Percentiles rank a stretch among this genome's conserved stretches.
Conservation (phyloP, 2,329 filamentous ascomycete genomes). For the Cyclaneusma minus region DNA sequence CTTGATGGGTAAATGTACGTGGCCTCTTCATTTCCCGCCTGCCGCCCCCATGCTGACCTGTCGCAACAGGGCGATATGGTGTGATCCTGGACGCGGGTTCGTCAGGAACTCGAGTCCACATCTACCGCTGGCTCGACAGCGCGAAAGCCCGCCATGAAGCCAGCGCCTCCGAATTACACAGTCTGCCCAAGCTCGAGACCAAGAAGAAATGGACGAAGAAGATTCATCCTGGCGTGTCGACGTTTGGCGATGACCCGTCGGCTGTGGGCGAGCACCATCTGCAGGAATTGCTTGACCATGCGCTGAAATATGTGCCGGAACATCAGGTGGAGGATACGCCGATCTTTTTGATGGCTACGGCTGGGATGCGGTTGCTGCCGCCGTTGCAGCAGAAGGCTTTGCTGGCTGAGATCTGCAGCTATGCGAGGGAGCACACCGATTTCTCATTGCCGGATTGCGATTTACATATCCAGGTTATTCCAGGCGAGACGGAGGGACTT, state of each 20-base stretch:
- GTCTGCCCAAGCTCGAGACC: slow-evolving; percentile 66
- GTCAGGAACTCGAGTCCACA: slow-evolving; percentile 85
- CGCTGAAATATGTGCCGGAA: slow-evolving; percentile 59
- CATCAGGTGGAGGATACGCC: slow-evolving; percentile 72
- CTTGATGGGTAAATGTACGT: no score
- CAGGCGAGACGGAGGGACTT: slow-evolving; percentile 85
- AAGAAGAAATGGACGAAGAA: slow-evolving; percentile 86
- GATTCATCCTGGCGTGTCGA: slow-evolving; percentile 83
- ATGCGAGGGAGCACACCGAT: slow-evolving; percentile 58
- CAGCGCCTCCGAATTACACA: slow-evolving; percentile 41
- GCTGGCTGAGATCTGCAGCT: slow-evolving; percentile 66
- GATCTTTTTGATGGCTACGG: slow-evolving; percentile 88
- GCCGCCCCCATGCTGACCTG: no score
- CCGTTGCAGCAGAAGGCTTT: slow-evolving; percentile 57
- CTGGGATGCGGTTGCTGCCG: slow-evolving; percentile 79
- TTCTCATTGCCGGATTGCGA: slow-evolving; percentile 86
- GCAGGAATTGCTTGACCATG: slow-evolving; percentile 64
- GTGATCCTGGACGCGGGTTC: slow-evolving; percentile 96
- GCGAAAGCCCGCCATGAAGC: slow-evolving; percentile 48
- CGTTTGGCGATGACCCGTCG: slow-evolving; percentile 64
- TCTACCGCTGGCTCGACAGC: slow-evolving; percentile 86
- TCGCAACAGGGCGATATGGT: slow-evolving; percentile 54
- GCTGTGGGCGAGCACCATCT: slow-evolving; percentile 73
- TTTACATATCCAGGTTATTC: slow-evolving; percentile 82
- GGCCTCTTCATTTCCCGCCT: no score